Evolutionary conservation across 1,284 basidiomycete species (phyloP).

Genomic region (Serendipita sp.): DNA sequence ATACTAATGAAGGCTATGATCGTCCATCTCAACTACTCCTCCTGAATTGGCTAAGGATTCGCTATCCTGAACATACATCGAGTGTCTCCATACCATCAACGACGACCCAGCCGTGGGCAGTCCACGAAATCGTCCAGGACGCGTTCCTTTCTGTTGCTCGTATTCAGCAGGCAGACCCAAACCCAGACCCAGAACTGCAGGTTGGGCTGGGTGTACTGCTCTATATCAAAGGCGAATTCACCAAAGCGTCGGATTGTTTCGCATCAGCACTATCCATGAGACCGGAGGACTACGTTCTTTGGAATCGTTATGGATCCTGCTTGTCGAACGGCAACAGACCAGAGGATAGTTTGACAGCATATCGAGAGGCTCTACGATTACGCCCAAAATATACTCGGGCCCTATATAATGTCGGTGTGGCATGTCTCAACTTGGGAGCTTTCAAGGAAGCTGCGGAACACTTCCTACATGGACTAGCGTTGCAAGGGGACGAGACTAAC

Average conservation of each 20-base stretch:
- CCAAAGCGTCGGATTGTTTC: conserved; percentile 82
- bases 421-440: conserved; percentile 91
- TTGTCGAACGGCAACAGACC: conserved; percentile 91
- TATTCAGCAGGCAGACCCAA: conserved; percentile 44
- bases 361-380: conserved; percentile 82
- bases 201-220: conserved; percentile 87
- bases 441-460: conserved; percentile 95
- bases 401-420: conserved; percentile 94
- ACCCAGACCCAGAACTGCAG: conserved; percentile 83
- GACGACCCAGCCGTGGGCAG: conserved; percentile 64
- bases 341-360: conserved; percentile 91
- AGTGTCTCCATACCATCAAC: conserved; percentile 24
- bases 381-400: conserved; percentile 94
- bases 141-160: conserved; percentile 78
- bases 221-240: conserved; percentile 72
- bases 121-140: conserved; percentile 70
- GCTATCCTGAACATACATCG: conserved; percentile 58
- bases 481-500: conserved; percentile 45
- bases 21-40: conserved; percentile 79
- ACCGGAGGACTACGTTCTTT: conserved; percentile 86
- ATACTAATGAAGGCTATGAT: conserved; percentile 92
- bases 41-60: conserved; percentile 70
- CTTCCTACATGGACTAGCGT: conserved; percentile 79
- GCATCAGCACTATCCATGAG: conserved; percentile 65
- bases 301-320: conserved; percentile 93